Base-by-base conservation (phyloP, 352 stramenopile species). In the Phytophthora capsici region DNA sequence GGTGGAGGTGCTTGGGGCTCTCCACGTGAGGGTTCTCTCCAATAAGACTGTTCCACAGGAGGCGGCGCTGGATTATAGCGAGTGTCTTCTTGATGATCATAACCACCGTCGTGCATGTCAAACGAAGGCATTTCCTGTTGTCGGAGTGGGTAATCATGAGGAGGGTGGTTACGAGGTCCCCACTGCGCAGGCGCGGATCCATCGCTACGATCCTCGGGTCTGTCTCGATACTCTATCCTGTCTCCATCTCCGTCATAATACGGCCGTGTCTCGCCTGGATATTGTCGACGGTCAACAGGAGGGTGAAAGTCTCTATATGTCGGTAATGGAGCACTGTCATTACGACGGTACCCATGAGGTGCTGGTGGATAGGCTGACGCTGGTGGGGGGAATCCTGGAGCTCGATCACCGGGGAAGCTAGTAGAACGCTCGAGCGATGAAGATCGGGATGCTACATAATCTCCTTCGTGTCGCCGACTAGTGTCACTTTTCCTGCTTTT, bases 61-160 rank as follows among this genome's bases (percentile, higher is more conserved):
- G 65, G 59, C 25, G 61, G 55, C 25, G 41, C 34, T 63, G 72
- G 52, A 25, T 54, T 75, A n/a, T 64, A 61, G 43, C 74, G 61
- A 4, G 53, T 59, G 32, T 71, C 56, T 17, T 41, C 26, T 22
- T 44, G 22, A 19, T 77, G 67, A 12, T 76, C 52, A 45, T 73
- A 67, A 20, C 51, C 37, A 40, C 30, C 48, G 30, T 25, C 57
- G 13, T 7, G 47, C 6, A 23, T 36, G 20, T 23, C 50, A 56
- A 57, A 62, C 17, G 25, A 38, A 49, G 44, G 48, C 16, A 56
- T 20, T 16, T 61, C 65, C 40, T 71, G 65, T 12, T 50, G 40
- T 0, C 44, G 69, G 20, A 40, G 30, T 9, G 37, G 51, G 54
- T 57, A 47, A 38, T 66, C 73, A 26, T 47, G 53, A 10, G 57